Evolutionary conservation across 129 eudicot species (phyloP).

Genomic region (Flaveria bidentis): DNA sequence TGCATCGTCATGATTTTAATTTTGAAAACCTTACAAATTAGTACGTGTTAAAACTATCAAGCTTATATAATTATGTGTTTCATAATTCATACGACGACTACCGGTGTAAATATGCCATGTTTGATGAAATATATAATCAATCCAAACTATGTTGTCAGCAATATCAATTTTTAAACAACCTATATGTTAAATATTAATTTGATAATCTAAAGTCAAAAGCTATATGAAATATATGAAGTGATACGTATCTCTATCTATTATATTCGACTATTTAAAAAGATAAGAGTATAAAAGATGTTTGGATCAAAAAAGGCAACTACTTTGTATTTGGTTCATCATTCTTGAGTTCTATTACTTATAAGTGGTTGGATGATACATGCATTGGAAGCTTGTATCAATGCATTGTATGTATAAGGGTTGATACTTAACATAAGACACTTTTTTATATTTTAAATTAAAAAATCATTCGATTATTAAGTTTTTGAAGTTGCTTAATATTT

Average conservation of each 20-base stretch:
- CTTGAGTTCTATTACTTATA: background rate
- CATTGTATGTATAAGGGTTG: too few species aligned
- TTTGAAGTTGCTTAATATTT: too few species aligned
- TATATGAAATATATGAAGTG: background rate
- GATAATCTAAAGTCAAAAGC: constrained; percentile 2
- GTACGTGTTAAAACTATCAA: too few species aligned
- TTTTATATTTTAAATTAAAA: too few species aligned
- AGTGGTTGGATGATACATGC: background rate
- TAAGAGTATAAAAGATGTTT: background rate
- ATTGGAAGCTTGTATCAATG: background rate
- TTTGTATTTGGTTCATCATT: background rate
- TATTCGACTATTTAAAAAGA: background rate
- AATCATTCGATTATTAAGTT: too few species aligned
- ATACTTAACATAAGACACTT: too few species aligned
- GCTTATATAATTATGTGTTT: too few species aligned
- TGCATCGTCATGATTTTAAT: too few species aligned
- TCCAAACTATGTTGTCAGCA: background rate
- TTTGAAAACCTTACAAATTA: too few species aligned
- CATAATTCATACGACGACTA: too few species aligned
- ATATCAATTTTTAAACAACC: background rate
- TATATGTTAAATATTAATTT: background rate
- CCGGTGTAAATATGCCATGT: too few species aligned
- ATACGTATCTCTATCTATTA: background rate
- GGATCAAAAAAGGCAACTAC: background rate
- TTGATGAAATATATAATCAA: background rate